phyloP scores from a whole-genome alignment of 1,284 basidiomycete genomes.

The Cryptococcus hybrid region DNA sequence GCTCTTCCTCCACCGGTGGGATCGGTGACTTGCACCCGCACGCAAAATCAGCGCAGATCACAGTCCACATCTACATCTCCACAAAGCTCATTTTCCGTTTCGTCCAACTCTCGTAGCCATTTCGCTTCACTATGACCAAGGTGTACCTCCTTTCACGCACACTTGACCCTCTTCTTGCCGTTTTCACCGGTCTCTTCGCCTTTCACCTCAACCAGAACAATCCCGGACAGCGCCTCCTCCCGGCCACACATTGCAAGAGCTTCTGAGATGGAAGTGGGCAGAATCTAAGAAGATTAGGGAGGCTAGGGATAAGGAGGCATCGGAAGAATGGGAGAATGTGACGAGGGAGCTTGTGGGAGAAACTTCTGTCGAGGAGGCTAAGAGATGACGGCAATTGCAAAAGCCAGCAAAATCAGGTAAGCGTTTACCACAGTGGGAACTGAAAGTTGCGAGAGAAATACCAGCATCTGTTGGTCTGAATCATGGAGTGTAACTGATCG shows the following conservation, averaged over 20 bases:
- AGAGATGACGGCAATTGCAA: background rate
- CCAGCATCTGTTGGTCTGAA: too few relatives aligned
- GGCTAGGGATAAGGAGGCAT: conserved; percentile 17
- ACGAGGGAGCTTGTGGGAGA: conserved; percentile 34
- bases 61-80: too few relatives aligned
- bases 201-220: conserved; percentile 81
- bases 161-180: conserved; percentile 70
- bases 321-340: conserved; percentile 41
- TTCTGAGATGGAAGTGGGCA: conserved; percentile 68
- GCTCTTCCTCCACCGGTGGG: too few relatives aligned
- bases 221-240: conserved; percentile 66
- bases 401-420: background rate
- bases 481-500: too few relatives aligned
- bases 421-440: background rate
- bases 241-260: conserved; percentile 62
- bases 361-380: background rate
- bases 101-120: background rate
- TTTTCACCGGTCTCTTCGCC: conserved; percentile 75
- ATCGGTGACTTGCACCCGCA: too few relatives aligned
- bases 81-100: background rate
- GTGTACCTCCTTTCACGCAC: conserved; percentile 47
- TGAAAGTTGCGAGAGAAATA: background rate
- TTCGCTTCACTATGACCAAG: conserved; percentile 10
- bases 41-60: too few relatives aligned
- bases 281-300: conserved; percentile 29